Conservation (phyloP, 306 rosid genomes). For the Acacia acuminata region DNA sequence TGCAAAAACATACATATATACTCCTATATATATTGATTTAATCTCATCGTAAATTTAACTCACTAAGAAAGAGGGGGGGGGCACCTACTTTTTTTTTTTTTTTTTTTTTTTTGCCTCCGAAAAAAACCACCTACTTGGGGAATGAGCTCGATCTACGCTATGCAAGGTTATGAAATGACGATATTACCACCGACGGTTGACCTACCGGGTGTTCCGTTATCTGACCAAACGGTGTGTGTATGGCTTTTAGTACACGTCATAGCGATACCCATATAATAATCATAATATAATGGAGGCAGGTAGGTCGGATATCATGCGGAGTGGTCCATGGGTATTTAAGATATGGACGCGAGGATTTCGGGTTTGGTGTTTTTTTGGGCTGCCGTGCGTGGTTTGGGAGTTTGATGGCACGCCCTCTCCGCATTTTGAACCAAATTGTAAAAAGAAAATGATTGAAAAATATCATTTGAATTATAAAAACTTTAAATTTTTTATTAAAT, state of each 20-base stretch:
- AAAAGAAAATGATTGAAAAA: no score
- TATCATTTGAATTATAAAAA: no score
- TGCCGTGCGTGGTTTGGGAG: neutral
- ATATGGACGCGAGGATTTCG: neutral
- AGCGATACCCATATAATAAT: neutral
- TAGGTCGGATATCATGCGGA: slow-evolving; percentile 27
- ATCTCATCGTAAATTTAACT: no score
- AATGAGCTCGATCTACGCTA: neutral
- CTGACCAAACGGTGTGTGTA: slow-evolving; percentile 22
- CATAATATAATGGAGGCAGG: neutral
- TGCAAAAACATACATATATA: no score
- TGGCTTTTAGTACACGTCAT: neutral
- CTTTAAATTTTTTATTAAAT: no score
- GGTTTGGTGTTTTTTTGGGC: neutral
- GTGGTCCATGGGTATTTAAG: neutral
- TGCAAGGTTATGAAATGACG: neutral
- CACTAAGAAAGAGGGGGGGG: no score
- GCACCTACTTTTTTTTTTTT: no score
- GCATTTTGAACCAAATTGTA: neutral
- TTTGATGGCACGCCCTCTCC: neutral
- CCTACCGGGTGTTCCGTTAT: slow-evolving; percentile 30
- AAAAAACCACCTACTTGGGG: neutral
- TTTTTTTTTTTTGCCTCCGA: no score
- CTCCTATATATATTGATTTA: no score
- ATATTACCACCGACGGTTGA: slow-evolving; percentile 46